Evolutionary conservation across 768 basidiomycete species (phyloP), one percentile per base, ranked within the genome.

Genomic region (Boletus vinaceobasis): DNA sequence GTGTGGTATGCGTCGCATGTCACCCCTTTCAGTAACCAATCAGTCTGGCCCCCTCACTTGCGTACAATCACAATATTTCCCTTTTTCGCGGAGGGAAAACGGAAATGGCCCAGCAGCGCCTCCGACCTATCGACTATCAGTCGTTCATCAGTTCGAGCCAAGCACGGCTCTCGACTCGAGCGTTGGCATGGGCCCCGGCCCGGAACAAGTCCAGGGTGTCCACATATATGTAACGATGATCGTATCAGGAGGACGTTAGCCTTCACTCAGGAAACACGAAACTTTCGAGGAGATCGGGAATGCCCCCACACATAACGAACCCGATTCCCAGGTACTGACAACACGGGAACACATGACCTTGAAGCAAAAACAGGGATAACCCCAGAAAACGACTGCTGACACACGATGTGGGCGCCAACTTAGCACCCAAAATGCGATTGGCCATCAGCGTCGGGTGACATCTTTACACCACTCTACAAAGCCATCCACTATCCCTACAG

Each of bases 401-500:
- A 27, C 17, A 4, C 2, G 6, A 10, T 10, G 14, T 2, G 4
- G 10, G 19, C 9, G 7, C 27, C 23, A 13, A 37, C 23, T 23
- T 23, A 11, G 26, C 19, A n/a, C 17, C 31, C 35, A 27, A 42
- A 32, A 43, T 17, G 43, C 5, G 23, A 29, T 39, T 37, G 27
- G 48, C 31, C 35, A 32, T 67, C 52, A 71, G 19, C 57, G 57
- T 48, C 71, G 57, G 29, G 70, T 6, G 13, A 63, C 33, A 39
- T 50, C 27, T 50, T 57, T 63, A 60, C 61, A 70, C 66, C 72
- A 69, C 8, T 51, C 47, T n/a, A 60, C 52, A 40, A 60, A 60
- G 63, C 65, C 69, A 54, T 76, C 67, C 43, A 71, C 56, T 47
- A 70, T 61, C 52, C 71, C 73, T 56, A 66, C 70, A n/a, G 72